Evolutionary conservation across 257 asterid species (phyloP).

Genomic region (Anisodus tanguticus): DNA sequence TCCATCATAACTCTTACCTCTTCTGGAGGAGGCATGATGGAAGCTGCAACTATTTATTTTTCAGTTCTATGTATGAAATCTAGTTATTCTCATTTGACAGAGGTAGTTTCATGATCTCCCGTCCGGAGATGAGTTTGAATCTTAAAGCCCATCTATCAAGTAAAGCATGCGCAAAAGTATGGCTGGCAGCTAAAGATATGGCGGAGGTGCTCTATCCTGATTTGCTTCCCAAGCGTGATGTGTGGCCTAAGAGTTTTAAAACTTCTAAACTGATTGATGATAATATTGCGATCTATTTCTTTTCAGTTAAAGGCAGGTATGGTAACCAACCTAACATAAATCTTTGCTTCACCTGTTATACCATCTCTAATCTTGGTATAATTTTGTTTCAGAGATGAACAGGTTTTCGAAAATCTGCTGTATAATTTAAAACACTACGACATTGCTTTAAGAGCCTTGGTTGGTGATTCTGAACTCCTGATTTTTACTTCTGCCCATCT

Average conservation of each 20-base stretch:
- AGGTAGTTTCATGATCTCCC: conserved; percentile 35
- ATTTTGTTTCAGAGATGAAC: conserved; percentile 49
- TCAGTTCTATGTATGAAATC: not conserved
- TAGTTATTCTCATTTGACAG: conserved; percentile 24
- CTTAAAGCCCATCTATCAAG: conserved; percentile 36
- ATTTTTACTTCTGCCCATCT: conserved; percentile 57
- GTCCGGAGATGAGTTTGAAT: conserved; percentile 27
- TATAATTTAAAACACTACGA: conserved; percentile 42
- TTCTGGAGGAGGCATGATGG: not conserved
- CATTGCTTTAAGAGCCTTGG: conserved; percentile 49
- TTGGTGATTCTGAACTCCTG: conserved; percentile 53
- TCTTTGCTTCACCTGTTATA: not conserved
- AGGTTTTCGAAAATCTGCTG: conserved; percentile 49
- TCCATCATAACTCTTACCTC: not conserved
- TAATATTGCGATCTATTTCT: conserved; percentile 38
- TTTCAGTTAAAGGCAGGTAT: conserved; percentile 32
- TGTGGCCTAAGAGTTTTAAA: conserved; percentile 38
- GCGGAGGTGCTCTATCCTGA: conserved; percentile 32
- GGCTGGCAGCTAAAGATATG: conserved; percentile 30
- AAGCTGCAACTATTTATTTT: not conserved
- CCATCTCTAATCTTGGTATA: not conserved
- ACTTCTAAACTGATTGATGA: conserved; percentile 32
- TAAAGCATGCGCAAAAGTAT: conserved; percentile 31
- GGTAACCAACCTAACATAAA: not conserved
- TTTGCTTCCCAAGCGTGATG: conserved; percentile 34